Conservation (phyloP, 805 yeast species). For the Saturnispora saitoi region DNA sequence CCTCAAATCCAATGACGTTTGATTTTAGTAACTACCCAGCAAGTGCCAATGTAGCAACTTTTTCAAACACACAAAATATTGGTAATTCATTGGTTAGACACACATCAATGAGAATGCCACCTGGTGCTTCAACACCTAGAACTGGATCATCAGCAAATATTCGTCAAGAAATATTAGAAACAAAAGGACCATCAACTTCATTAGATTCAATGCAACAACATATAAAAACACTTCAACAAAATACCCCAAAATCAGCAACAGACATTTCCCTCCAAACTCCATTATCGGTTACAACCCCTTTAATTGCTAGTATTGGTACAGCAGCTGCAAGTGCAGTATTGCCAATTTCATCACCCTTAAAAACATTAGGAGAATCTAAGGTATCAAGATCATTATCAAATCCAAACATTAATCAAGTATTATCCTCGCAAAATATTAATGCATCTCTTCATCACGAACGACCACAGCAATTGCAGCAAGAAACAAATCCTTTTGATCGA, state of each 20-base stretch:
- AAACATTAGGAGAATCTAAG: constrained; percentile 4
- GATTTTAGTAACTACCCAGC: constrained; percentile 1
- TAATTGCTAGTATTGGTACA: constrained; percentile 30
- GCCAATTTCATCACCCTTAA: constrained; percentile 25
- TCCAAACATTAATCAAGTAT: background rate
- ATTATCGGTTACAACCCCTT: constrained; percentile 28
- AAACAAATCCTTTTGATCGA: constrained; percentile 7
- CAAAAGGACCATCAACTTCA: constrained; percentile 5
- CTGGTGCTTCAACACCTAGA: background rate
- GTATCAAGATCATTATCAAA: background rate
- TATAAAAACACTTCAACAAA: constrained; percentile 17
- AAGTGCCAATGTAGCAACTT: constrained; percentile 6
- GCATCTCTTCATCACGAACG: background rate
- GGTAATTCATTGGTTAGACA: background rate
- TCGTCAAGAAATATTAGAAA: constrained; percentile 12
- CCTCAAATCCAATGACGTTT: background rate
- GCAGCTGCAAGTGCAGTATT: constrained; percentile 29
- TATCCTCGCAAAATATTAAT: background rate
- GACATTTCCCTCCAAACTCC: constrained; percentile 8
- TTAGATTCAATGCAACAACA: constrained; percentile 20
- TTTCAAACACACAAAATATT: constrained; percentile 7
- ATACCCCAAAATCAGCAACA: constrained; percentile 3
- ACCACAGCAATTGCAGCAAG: constrained; percentile 1
- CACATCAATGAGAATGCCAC: constrained; percentile 2
- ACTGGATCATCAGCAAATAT: constrained; percentile 1